A percentile compares a stretch with the other conserved stretches of the same genome.
phyloP scores from a whole-genome alignment of 345 rosid genomes.

The Nephelium lappaceum region DNA sequence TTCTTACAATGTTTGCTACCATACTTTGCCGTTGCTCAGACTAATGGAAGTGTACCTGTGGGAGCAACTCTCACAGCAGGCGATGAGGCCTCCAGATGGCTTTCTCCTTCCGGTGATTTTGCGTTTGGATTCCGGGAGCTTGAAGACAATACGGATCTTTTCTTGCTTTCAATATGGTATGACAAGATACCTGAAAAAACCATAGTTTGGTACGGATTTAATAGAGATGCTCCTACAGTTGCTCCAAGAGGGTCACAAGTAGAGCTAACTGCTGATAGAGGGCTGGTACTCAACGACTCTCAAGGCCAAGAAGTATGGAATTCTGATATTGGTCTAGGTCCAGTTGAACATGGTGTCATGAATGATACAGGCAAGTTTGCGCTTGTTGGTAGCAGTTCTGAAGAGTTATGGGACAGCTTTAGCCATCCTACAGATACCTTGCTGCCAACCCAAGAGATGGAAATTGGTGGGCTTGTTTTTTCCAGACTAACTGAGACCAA shows the following conservation, averaged over 20 bases:
- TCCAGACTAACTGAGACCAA: constrained; percentile 20
- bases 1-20: background rate
- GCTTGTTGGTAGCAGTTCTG: constrained; percentile 6
- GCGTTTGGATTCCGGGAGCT: constrained; percentile 34
- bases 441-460: constrained; percentile 26
- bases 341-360: constrained; percentile 25
- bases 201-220: constrained; percentile 23
- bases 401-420: constrained; percentile 36
- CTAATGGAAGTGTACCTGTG: constrained; percentile 1
- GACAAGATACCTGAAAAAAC: constrained; percentile 27
- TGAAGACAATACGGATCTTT: constrained; percentile 1
- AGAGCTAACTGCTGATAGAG: constrained; percentile 25
- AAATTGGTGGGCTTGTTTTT: constrained; percentile 7
- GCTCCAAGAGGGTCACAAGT: constrained; percentile 24
- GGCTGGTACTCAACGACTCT: constrained; percentile 22
- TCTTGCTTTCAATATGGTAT: constrained; percentile 38
- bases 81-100: constrained; percentile 14
- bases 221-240: background rate
- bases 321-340: background rate
- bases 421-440: constrained; percentile 34
- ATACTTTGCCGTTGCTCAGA: too few relatives aligned
- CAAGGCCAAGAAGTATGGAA: constrained; percentile 26
- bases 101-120: constrained; percentile 37
- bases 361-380: constrained; percentile 30
- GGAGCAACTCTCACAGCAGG: constrained; percentile 10